A percentile compares a stretch with the other conserved stretches of the same genome.
Conservation (phyloP, 1,139 yeast genomes). For the Candida buenavistaensis region DNA sequence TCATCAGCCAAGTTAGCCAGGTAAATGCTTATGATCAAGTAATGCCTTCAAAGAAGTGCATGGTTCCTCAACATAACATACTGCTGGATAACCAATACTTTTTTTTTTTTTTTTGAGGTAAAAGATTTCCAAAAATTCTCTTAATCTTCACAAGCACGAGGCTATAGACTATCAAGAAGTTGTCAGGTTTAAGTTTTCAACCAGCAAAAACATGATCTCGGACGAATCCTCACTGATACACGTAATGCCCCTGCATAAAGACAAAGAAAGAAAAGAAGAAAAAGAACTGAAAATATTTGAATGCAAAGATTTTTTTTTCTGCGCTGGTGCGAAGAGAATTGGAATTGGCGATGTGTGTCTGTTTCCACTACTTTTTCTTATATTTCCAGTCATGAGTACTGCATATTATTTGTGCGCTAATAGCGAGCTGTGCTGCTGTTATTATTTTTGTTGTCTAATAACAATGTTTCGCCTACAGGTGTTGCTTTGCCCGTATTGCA, state of each 20-base stretch:
- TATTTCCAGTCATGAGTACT: not conserved
- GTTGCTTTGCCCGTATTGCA: too few relatives aligned
- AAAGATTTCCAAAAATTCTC: conserved; percentile 76
- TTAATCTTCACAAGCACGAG: conserved; percentile 42
- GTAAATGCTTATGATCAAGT: too few relatives aligned
- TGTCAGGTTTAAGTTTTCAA: conserved; percentile 99
- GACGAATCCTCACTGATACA: conserved; percentile 99
- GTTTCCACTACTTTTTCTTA: too few relatives aligned
- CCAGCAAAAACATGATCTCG: conserved; percentile 99
- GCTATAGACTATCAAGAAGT: conserved; percentile 66
- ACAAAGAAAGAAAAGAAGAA: conserved; percentile 46
- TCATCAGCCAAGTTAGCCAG: too few relatives aligned
- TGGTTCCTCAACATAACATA: too few relatives aligned
- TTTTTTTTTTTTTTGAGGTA: too few relatives aligned
- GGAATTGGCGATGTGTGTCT: conserved; percentile 4
- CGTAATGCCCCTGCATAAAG: conserved; percentile 99
- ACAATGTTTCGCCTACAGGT: too few relatives aligned
- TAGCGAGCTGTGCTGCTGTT: too few relatives aligned
- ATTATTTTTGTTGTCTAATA: too few relatives aligned
- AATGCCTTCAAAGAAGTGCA: not conserved
- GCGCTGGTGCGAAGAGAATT: conserved; percentile 1
- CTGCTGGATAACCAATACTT: too few relatives aligned
- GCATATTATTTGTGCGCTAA: not conserved
- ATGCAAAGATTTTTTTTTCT: conserved; percentile 2
- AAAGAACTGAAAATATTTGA: conserved; percentile 5